Percentiles rank a stretch among this genome's conserved stretches.
phyloP scores from a whole-genome alignment of 768 basidiomycete genomes.

The Rhizopogon vesiculosus region DNA sequence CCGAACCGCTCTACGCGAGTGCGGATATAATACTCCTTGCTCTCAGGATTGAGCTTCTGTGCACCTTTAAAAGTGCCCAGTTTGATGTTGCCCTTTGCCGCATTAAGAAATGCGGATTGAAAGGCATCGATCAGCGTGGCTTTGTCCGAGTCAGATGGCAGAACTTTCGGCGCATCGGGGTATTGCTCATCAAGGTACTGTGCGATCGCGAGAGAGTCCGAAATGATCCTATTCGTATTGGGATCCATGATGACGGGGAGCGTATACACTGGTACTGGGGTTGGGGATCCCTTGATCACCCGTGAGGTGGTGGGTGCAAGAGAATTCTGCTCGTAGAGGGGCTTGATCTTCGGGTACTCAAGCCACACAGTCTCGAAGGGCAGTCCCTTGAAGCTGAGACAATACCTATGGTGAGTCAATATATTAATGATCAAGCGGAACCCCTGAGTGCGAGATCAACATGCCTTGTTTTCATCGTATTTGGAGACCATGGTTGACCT shows the following conservation, averaged over 20 bases:
- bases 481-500: conserved; percentile 32
- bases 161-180: conserved; percentile 35
- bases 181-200: conserved; percentile 47
- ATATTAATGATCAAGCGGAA: neutral
- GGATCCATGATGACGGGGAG: conserved; percentile 49
- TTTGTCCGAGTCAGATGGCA: conserved; percentile 25
- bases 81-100: conserved; percentile 6
- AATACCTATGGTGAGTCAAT: conserved; percentile 11
- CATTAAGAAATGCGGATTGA: conserved; percentile 9
- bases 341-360: conserved; percentile 46
- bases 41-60: conserved; percentile 25
- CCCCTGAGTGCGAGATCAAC: neutral
- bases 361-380: conserved; percentile 46
- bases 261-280: conserved; percentile 32
- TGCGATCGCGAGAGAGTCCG: conserved; percentile 44
- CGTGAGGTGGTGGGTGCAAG: conserved; percentile 3
- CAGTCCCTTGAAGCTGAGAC: conserved; percentile 30
- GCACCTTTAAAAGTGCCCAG: conserved; percentile 19
- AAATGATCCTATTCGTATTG: conserved; percentile 29
- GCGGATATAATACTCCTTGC: conserved; percentile 34
- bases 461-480: conserved; percentile 33
- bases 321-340: conserved; percentile 26
- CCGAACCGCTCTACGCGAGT: conserved; percentile 32
- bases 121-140: conserved; percentile 30
- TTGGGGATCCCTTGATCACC: conserved; percentile 13